Percentiles rank a stretch among this genome's conserved stretches.
Conservation (phyloP, 306 rosid genomes). For the Cucumis cinereus region DNA sequence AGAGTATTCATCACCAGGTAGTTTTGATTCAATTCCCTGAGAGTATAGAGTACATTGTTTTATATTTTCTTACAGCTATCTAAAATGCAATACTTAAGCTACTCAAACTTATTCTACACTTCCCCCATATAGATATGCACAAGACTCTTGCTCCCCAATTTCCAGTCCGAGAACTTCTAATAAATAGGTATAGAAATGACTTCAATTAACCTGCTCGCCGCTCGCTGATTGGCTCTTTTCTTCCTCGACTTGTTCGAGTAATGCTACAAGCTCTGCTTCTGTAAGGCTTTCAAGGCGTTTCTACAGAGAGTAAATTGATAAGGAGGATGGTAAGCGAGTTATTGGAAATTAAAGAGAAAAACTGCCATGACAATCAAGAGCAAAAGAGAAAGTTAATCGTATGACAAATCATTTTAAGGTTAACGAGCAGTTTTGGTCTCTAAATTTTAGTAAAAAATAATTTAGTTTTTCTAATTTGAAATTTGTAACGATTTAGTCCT, state of each 20-base stretch:
- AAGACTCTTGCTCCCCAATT: background rate
- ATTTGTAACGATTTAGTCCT: too few relatives aligned
- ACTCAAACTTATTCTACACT: background rate
- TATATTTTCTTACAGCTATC: background rate
- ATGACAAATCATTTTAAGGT: background rate
- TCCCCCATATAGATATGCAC: background rate
- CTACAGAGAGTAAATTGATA: conserved; percentile 42
- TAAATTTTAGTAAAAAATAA: too few relatives aligned
- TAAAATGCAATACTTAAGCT: background rate
- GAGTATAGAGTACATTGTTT: background rate
- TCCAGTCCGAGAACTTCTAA: background rate
- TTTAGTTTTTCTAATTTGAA: too few relatives aligned
- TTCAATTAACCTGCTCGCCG: conserved; percentile 36
- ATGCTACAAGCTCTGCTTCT: conserved; percentile 77
- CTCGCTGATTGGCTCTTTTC: conserved; percentile 55
- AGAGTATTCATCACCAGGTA: background rate
- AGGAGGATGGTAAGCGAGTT: background rate
- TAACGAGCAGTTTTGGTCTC: too few relatives aligned
- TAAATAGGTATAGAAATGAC: conserved; percentile 5
- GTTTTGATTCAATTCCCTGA: background rate
- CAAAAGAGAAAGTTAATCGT: background rate
- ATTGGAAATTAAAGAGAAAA: background rate
- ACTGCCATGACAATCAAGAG: background rate
- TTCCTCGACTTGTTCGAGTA: conserved; percentile 92
- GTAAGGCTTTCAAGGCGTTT: conserved; percentile 84